A percentile compares a stretch with the other conserved stretches of the same genome.
phyloP scores from a whole-genome alignment of 2,329 filamentous ascomycete genomes.

The Colletotrichum euphorbiae region DNA sequence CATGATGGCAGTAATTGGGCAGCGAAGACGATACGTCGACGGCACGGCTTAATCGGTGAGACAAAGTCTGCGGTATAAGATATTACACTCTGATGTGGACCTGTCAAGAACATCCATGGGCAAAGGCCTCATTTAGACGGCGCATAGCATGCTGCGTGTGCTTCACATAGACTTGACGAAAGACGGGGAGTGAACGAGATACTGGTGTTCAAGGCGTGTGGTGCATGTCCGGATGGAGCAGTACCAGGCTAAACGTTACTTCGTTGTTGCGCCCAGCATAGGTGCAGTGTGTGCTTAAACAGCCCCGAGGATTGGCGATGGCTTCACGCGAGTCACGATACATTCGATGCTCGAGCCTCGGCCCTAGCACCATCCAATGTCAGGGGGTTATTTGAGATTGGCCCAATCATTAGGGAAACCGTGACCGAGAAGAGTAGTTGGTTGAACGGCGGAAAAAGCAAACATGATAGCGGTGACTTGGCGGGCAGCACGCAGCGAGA shows the following conservation, averaged over 20 bases:
- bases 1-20: neutral
- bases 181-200: slow-evolving; percentile 3
- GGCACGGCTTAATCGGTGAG: slow-evolving; percentile 13
- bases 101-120: neutral
- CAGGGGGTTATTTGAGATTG: neutral
- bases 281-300: neutral
- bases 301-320: slow-evolving; percentile 5
- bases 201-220: neutral
- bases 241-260: no score
- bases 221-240: neutral
- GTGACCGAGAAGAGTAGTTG: slow-evolving; percentile 29
- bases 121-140: slow-evolving; percentile 18
- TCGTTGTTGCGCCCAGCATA: neutral
- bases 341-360: neutral
- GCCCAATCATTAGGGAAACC: slow-evolving; percentile 14
- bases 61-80: neutral
- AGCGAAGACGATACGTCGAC: neutral
- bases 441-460: slow-evolving; percentile 22
- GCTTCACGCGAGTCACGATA: neutral
- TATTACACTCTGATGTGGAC: neutral
- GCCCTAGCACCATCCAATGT: neutral
- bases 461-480: slow-evolving; percentile 3
- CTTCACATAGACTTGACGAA: neutral
- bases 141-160: neutral
- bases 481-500: no score